phyloP scores from a whole-genome alignment of 176 grass and related monocot species.

The Oryza meridionalis region DNA sequence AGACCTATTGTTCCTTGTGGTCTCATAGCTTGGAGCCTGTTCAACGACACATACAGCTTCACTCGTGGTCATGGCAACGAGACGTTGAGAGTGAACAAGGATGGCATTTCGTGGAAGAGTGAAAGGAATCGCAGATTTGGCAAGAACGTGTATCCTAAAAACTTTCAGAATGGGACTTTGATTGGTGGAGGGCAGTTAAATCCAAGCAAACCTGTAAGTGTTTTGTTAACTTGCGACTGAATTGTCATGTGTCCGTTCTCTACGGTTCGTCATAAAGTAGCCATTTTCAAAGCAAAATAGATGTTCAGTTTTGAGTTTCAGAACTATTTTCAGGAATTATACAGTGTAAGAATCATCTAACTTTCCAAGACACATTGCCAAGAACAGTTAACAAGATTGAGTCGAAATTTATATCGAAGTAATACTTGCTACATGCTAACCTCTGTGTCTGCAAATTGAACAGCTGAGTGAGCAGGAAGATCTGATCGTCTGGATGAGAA shows the following conservation, averaged over 20 bases:
- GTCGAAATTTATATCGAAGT: not conserved
- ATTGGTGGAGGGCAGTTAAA: constrained; percentile 61
- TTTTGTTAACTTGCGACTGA: not conserved
- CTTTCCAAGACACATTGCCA: not conserved
- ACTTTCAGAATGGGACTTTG: constrained; percentile 60
- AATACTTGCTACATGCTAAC: not conserved
- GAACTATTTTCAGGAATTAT: not conserved
- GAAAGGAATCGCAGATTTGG: constrained; percentile 62
- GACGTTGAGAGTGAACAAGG: constrained; percentile 53
- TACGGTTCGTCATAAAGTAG: not conserved
- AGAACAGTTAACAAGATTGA: not conserved
- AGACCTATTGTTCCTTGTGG: constrained; percentile 63
- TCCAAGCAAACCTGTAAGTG: constrained; percentile 53
- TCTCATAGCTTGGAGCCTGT: constrained; percentile 74
- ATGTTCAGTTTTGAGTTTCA: not conserved
- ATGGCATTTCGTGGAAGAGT: constrained; percentile 66
- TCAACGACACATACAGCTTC: constrained; percentile 79
- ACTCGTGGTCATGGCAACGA: constrained; percentile 16
- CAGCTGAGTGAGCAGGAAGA: constrained; percentile 74
- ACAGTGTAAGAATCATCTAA: not conserved
- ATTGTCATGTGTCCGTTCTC: not conserved
- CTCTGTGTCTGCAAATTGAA: not conserved
- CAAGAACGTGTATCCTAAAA: constrained; percentile 61
- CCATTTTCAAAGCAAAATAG: not conserved
- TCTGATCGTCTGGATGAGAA: constrained; percentile 80